Conservation (phyloP, 2,329 filamentous ascomycete genomes). For the Cladosporium sp. region DNA sequence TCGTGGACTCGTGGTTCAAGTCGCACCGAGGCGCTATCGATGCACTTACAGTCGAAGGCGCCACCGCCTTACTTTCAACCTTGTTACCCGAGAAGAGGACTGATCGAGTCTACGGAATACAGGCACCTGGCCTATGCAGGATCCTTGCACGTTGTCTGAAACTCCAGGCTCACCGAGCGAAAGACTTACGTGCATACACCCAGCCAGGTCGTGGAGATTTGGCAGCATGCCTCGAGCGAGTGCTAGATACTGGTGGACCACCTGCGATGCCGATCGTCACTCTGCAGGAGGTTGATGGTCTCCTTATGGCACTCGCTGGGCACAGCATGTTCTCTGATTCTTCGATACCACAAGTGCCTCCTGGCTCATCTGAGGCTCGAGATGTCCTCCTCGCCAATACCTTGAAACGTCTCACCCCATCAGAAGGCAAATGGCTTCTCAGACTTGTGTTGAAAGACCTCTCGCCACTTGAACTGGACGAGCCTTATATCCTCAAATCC, state of each 20-base stretch:
- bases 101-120: slow-evolving; percentile 75
- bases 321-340: slow-evolving; percentile 70
- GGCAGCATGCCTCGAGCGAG: slow-evolving; percentile 67
- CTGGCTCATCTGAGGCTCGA: slow-evolving; percentile 32
- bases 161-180: slow-evolving; percentile 62
- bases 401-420: slow-evolving; percentile 61
- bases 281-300: slow-evolving; percentile 70
- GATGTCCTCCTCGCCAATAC: slow-evolving; percentile 55
- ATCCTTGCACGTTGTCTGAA: slow-evolving; percentile 68
- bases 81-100: slow-evolving; percentile 74
- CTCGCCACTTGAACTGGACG: slow-evolving; percentile 65
- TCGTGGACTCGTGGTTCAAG: slow-evolving; percentile 67
- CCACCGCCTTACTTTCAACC: slow-evolving; percentile 69
- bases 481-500: slow-evolving; percentile 54
- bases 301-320: slow-evolving; percentile 67
- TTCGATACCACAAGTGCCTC: slow-evolving; percentile 45
- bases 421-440: slow-evolving; percentile 84
- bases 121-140: slow-evolving; percentile 61
- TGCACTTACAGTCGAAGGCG: slow-evolving; percentile 54
- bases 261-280: slow-evolving; percentile 48
- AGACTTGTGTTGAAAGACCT: slow-evolving; percentile 77
- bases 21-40: slow-evolving; percentile 61
- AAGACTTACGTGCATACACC: slow-evolving; percentile 64
- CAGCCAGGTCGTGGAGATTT: slow-evolving; percentile 64
- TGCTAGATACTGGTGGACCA: slow-evolving; percentile 60